Evolutionary conservation across 2,329 filamentous ascomycete species (phyloP), one percentile per base, ranked within the genome.

Genomic region (Aspergillus sp.): DNA sequence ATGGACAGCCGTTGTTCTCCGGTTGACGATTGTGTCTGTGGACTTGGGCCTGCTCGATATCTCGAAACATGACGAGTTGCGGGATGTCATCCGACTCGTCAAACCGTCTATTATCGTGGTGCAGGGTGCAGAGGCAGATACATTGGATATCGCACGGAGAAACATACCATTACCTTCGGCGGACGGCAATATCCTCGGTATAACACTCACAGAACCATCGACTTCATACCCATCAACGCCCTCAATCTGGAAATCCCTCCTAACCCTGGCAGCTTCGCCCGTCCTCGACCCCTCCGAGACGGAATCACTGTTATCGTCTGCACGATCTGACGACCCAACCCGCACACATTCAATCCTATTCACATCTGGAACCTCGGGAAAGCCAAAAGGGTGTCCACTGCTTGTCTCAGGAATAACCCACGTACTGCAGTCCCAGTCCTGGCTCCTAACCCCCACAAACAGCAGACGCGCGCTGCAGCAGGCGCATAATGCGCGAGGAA

Each of bases 271-370:
- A n/a, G 6, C 27, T 3, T 12, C 46, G 1, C 23, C 24, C 6
- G 3, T 6, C 3, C 27, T 48, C 2, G 33, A 27, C 3, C 6
- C 46, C 6, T 17, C 1, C 9, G 1, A 37, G 17, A 37, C 35
- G 6, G 33, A n/a, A 11, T 27, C 21, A 1, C 35, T 39, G 4
- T 19, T 52, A 11, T 37, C 49, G 4, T 12, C 35, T 23, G 33
- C 49, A 4, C 49, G 49, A 8, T 27, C 8, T 12, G 50, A 52
- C 23, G 8, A 19, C 19, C 37, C 50, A 19, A 19, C 37, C 23
- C 50, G 50, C 8, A 52, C 19, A 6, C 21, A 52, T 23, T 52
- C 50, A 3, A 52, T 52, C 23, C 37, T 52, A n/a, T 52, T 44
- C 15, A 52, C 50, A 15, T 52, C 50, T 7, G 50, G 50, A 8